Percentiles rank a stretch among this genome's conserved stretches.
These are phyloP conservation scores for Zea mays DNA, from an alignment of 176 grass and related monocot genomes.

Conservation along the genomic window Zm-B73-REFERENCE-NAM-5.0 NC_050097.1:88543501-88544000, in stretches of 20 bases:
- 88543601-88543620: slow-evolving; percentile 56
- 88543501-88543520: too few species aligned
- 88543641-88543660: slow-evolving; percentile 79
- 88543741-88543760: slow-evolving; percentile 27
- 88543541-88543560: not conserved
- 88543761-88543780: too few species aligned
- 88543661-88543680: slow-evolving; percentile 76
- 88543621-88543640: slow-evolving; percentile 63
- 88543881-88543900: not conserved
- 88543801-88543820: not conserved
- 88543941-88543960: slow-evolving; percentile 9
- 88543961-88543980: too few species aligned
- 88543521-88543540: not conserved
- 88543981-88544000: too few species aligned
- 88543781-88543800: not conserved
- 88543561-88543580: not conserved
- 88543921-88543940: slow-evolving; percentile 34
- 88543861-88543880: slow-evolving; percentile 71
- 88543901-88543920: not conserved
- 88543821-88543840: slow-evolving; percentile 51
- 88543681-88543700: slow-evolving; percentile 47
- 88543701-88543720: not conserved
- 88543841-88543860: slow-evolving; percentile 81
- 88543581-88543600: slow-evolving; percentile 77
- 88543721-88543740: slow-evolving; percentile 40